Evolutionary conservation across 345 rosid species (phyloP), one percentile per base, ranked within the genome.

Genomic region (Boechera divaricarpa): DNA sequence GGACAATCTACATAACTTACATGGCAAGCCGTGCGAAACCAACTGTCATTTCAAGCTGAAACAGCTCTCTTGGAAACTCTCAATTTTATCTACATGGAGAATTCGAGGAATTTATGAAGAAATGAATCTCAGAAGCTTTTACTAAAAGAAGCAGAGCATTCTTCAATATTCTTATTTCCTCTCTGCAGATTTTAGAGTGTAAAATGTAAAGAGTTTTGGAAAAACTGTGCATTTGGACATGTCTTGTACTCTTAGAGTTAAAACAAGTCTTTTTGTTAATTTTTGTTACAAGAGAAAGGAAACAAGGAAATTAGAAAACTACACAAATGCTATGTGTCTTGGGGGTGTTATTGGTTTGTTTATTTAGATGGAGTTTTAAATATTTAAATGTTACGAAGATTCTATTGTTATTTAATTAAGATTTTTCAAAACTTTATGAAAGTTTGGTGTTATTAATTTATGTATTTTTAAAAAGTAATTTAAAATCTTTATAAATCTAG

Each of bases 1-100:
- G 98, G 99, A 92, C 97, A 2, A 74, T 95, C 66, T 95, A 95
- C 73, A 81, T 95, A 73, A 92, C 98, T 10, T 92, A 88, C 80
- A 92, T 86, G 92, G 98, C 97, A 51, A 70, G 93, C 72, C 86
- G 85, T 55, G 86, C 78, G 71, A 91, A 87, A 80, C 89, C 85
- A 41, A 75, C 59, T 15, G 4, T 82, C 49, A 52, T 85, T 56
- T 1, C 82, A 49, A 77, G 57, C 76, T 85, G 82, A 80, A 51
- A 51, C 49, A 66, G 15, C 36, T 45, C 63, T 59, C 48, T 33
- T 49, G n/a, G 16, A 35, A 65, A 47, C 52, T 6, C 67, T 18
- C 21, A 10, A 3, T 29, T 31, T 41, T 13, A 15, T 54, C 28
- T 56, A 74, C 65, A 0, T 4, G 7, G 56, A 45, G 47, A 10